Evolutionary conservation across 345 rosid genomes (phyloP).

Genomic region (Eucalyptus polyanthemos): DNA sequence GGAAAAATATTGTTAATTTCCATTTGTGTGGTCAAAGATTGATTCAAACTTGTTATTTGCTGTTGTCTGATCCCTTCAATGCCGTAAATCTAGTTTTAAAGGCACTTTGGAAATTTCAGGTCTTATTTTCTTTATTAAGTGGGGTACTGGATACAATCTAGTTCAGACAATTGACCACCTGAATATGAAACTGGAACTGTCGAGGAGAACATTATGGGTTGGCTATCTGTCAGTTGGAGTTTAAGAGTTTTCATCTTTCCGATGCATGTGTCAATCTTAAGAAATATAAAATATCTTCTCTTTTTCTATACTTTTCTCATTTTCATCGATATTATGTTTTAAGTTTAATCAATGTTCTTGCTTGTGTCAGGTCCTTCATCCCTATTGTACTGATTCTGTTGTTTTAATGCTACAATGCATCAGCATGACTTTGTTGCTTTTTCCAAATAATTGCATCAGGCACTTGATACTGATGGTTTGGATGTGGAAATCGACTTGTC

Average conservation of each 20-base stretch:
- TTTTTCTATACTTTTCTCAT: not conserved
- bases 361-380: not conserved
- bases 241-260: not conserved
- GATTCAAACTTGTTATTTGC: not conserved
- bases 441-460: constrained; percentile 20
- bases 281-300: not conserved
- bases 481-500: constrained; percentile 99
- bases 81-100: not conserved
- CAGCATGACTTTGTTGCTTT: not conserved
- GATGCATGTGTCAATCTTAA: not conserved
- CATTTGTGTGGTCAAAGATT: not conserved
- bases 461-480: constrained; percentile 74
- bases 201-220: not conserved
- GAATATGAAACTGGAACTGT: not conserved
- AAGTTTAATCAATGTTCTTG: not conserved
- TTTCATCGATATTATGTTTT: not conserved
- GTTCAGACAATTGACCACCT: not conserved
- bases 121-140: not conserved
- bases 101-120: not conserved
- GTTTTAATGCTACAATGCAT: not conserved
- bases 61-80: not conserved
- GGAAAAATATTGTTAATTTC: not conserved
- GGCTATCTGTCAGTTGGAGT: not conserved
- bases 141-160: not conserved
- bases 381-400: not conserved